Conservation (phyloP, 73 alveolate species). For the Paramecium octaurelia region DNA sequence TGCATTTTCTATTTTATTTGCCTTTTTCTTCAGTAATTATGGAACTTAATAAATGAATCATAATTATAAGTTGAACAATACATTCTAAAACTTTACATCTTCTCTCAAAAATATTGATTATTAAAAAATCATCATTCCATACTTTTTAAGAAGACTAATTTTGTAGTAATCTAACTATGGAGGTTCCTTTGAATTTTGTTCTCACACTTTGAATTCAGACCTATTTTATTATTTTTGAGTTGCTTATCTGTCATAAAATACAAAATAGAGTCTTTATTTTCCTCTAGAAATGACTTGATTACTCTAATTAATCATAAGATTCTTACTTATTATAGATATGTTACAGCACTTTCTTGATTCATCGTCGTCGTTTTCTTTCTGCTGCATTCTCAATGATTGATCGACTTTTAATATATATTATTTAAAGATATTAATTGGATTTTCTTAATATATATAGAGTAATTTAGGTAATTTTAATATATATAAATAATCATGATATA, state of each 20-base stretch:
- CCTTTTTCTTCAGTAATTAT: neutral
- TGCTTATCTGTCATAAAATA: neutral
- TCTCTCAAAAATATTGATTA: neutral
- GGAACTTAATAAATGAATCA: neutral
- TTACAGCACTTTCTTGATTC: neutral
- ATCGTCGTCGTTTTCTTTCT: neutral
- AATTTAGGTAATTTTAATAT: too few relatives aligned
- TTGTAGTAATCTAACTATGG: neutral
- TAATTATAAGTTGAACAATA: neutral
- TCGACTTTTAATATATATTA: too few relatives aligned
- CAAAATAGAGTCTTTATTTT: neutral
- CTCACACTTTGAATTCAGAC: neutral
- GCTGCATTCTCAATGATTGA: neutral
- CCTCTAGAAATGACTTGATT: neutral
- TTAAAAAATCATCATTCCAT: neutral
- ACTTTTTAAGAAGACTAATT: neutral
- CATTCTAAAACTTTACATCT: neutral
- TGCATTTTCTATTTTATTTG: neutral
- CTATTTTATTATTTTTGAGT: neutral
- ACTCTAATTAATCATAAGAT: constrained; percentile 21
- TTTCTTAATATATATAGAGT: too few relatives aligned
- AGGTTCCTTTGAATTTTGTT: neutral
- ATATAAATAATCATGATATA: neutral
- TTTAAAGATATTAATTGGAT: too few relatives aligned
- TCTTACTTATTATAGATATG: neutral